Evolutionary conservation across 768 basidiomycete genomes (phyloP).

Genomic region (Phylloporus sp.): DNA sequence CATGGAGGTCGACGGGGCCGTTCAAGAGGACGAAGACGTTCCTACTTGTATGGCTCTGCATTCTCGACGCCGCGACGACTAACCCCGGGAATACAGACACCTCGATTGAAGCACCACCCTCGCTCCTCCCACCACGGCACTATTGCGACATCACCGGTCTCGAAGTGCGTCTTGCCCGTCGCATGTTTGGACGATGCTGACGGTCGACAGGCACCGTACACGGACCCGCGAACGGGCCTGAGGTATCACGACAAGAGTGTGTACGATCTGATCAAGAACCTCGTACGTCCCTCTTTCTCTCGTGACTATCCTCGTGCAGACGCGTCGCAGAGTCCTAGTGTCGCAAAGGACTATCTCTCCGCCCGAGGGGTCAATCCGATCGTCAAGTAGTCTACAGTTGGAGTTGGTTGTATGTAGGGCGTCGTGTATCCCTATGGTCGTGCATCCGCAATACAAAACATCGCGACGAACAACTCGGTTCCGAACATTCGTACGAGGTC

Average conservation of each 20-base stretch:
- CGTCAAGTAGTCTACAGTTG: conserved; percentile 43
- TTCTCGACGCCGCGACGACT: neutral
- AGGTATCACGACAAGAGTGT: conserved; percentile 83
- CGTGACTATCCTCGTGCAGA: neutral
- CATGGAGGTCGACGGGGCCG: conserved; percentile 55
- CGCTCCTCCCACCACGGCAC: conserved; percentile 66
- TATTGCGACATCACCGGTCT: conserved; percentile 87
- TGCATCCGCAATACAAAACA: no score
- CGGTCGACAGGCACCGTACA: conserved; percentile 59
- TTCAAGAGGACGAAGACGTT: conserved; percentile 56
- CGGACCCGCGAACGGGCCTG: conserved; percentile 73
- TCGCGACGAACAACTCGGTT: no score
- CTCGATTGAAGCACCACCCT: conserved; percentile 83
- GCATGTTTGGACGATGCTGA: neutral
- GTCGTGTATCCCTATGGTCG: no score
- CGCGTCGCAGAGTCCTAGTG: conserved; percentile 45
- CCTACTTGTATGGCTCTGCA: conserved; percentile 55
- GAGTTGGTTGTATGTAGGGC: no score
- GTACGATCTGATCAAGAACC: conserved; percentile 73
- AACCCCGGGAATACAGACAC: conserved; percentile 42
- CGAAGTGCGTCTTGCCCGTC: conserved; percentile 41
- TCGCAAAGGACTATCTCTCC: conserved; percentile 72
- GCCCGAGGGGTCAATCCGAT: conserved; percentile 48
- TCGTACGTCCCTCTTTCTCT: conserved; percentile 40
- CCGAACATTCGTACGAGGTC: no score